A percentile compares a stretch with the other conserved stretches of the same genome.
Evolutionary conservation across 2,329 filamentous ascomycete species (phyloP).

Genomic region (Neoscytalidium dimidiatum): DNA sequence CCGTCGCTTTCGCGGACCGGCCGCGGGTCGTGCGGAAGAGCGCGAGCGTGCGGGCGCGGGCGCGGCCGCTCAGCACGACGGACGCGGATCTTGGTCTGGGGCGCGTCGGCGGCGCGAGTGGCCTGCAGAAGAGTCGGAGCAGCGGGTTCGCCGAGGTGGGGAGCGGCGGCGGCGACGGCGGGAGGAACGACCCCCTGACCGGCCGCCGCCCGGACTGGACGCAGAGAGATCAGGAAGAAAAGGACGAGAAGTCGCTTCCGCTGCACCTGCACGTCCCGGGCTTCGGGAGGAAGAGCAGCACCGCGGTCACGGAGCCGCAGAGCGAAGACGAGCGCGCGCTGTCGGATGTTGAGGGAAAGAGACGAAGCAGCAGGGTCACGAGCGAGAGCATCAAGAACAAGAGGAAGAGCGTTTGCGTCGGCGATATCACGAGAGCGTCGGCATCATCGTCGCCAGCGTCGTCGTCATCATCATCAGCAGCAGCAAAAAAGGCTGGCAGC

Average conservation of each 20-base stretch:
- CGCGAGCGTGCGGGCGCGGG: neutral
- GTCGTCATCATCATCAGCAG: neutral
- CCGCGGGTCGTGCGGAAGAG: neutral
- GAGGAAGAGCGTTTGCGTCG: neutral
- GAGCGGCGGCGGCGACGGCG: neutral
- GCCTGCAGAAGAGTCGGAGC: neutral
- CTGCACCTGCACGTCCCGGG: neutral
- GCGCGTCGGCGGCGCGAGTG: neutral
- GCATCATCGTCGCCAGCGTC: no score
- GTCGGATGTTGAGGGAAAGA: neutral
- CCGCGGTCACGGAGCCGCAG: neutral
- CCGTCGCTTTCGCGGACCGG: neutral
- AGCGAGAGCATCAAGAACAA: neutral
- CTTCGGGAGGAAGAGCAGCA: neutral
- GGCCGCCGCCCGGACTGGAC: conserved; percentile 3
- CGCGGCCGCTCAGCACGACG: neutral
- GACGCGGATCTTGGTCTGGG: neutral
- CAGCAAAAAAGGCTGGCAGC: neutral
- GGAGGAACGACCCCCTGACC: neutral
- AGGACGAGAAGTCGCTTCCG: neutral
- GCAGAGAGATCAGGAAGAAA: neutral
- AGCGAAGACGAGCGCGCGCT: neutral
- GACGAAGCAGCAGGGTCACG: neutral
- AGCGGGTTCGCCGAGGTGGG: neutral
- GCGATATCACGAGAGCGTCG: neutral